Percentiles rank a stretch among this genome's conserved stretches.
These are phyloP conservation scores for Leccinum subrobustum DNA, from an alignment of 1,284 basidiomycete genomes.

Conservation along the genomic window DNA sequence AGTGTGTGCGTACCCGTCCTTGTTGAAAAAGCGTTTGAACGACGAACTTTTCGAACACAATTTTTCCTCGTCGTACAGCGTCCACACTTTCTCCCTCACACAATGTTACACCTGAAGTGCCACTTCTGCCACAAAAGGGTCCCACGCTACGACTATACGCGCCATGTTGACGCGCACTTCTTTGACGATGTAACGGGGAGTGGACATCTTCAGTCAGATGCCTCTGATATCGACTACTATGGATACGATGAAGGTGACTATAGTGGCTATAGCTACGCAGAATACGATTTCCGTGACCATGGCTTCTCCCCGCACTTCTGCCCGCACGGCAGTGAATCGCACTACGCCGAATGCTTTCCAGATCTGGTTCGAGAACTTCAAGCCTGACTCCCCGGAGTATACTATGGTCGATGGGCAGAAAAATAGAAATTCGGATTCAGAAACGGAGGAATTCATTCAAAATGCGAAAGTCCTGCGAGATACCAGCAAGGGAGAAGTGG, in stretches of 20 bases:
- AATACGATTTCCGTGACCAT: background rate
- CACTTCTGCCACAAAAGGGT: conserved; percentile 15
- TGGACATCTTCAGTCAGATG: background rate
- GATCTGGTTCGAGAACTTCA: conserved; percentile 12
- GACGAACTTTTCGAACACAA: background rate
- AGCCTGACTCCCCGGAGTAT: conserved; percentile 8
- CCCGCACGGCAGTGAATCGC: background rate
- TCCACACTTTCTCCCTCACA: background rate
- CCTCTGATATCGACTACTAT: background rate
- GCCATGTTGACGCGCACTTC: conserved; percentile 16
- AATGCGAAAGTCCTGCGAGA: conserved; percentile 14
- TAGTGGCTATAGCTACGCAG: conserved; percentile 2
- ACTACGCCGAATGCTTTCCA: conserved; percentile 15
- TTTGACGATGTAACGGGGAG: background rate
- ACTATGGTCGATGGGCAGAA: conserved; percentile 23
- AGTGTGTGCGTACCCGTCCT: background rate
- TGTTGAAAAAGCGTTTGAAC: background rate
- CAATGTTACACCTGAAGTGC: conserved; percentile 12
- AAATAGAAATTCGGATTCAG: background rate
- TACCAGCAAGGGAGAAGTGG: conserved; percentile 15
- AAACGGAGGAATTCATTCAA: background rate
- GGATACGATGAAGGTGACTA: background rate
- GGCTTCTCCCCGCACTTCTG: background rate
- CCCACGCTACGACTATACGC: conserved; percentile 10
- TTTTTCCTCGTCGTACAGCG: background rate